Base-by-base conservation (phyloP, 495 filamentous ascomycete species). In the Hypoxylon intermedium region DNA sequence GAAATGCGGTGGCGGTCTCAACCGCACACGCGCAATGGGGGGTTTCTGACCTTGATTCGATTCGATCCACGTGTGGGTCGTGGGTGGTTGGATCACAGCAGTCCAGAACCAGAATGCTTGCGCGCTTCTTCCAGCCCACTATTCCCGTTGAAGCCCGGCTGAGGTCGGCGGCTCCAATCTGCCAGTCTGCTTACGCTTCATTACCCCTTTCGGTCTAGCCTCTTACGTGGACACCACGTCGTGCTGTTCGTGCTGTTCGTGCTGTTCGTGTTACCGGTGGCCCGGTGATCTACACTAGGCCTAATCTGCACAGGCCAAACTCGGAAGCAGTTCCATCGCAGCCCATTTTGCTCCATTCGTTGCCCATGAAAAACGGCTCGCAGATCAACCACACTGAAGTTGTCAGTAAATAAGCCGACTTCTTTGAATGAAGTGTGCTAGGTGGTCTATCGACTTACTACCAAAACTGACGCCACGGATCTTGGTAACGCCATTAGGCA, bases 301-400 rank as follows among this genome's bases (percentile, higher is more conserved):
- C n/a, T n/a, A n/a, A n/a, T n/a, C n/a, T n/a, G n/a, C n/a, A n/a
- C n/a, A n/a, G n/a, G 63, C 85, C 83, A 50, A 82, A 84, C 60
- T 86, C 85, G 19, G 77, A 79, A 1, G 68, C 60, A 6, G 70
- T 63, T 34, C 33, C 59, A 30, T 65, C 74, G 58, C 85, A 86
- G 28, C 83, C 82, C 74, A 86, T 83, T 19, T 52, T 60, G 16
- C 30, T 68, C 82, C 81, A 84, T 44, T 75, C 76, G 15, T 57
- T 67, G 7, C 53, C 49, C 12, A 74, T 73, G 63, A 86, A 77
- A 82, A 82, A 85, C 9, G 82, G 80, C 67, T 85, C 83, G 33
- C 83, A 74, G 30, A 84, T 70, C 49, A 86, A 58, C 65, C 65
- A 68, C 18, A 54, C 64, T 65, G 34, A 16, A 31, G 31, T 15